Percentiles rank a stretch among this genome's conserved stretches.
phyloP scores from a whole-genome alignment of 225 moss, liverwort and hornwort species.

The Thuidium tamariscinum region DNA sequence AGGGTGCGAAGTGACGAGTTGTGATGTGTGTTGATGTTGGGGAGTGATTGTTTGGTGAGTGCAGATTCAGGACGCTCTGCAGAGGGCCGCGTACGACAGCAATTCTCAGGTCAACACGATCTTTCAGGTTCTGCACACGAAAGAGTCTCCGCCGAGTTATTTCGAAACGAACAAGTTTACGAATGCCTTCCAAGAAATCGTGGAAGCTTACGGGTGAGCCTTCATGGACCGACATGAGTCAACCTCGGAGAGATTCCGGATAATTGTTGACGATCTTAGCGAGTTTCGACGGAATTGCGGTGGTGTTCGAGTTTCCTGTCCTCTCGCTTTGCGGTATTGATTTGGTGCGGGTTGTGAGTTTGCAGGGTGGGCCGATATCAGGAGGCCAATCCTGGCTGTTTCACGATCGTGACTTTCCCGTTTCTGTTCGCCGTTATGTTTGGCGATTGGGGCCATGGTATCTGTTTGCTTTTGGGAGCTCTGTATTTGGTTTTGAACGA shows the following conservation, averaged over 20 bases:
- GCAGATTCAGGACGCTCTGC: constrained; percentile 98
- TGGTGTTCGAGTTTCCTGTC: background rate
- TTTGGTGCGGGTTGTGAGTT: background rate
- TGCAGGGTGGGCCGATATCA: constrained; percentile 94
- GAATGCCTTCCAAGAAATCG: constrained; percentile 88
- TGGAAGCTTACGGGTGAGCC: constrained; percentile 94
- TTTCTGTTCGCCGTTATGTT: constrained; percentile 99
- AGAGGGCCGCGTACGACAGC: constrained; percentile 86
- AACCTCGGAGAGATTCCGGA: background rate
- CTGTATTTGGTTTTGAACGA: constrained; percentile 61
- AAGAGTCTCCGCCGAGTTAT: constrained; percentile 84
- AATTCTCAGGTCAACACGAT: constrained; percentile 98
- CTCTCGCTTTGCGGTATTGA: background rate
- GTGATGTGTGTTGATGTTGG: background rate
- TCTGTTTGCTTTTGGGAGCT: constrained; percentile 60
- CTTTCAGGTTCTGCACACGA: constrained; percentile 85
- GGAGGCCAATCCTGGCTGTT: constrained; percentile 93
- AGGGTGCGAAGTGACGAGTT: background rate
- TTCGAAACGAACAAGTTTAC: constrained; percentile 98
- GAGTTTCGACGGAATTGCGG: background rate
- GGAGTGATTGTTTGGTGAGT: background rate
- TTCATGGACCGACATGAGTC: background rate
- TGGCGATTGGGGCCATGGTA: constrained; percentile 98
- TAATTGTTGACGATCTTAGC: background rate
- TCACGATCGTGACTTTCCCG: constrained; percentile 89